These are phyloP conservation scores for Pseudogymnoascus sp. DNA, from an alignment of 2,329 filamentous ascomycete species.

Conservation along the genomic window DNA sequence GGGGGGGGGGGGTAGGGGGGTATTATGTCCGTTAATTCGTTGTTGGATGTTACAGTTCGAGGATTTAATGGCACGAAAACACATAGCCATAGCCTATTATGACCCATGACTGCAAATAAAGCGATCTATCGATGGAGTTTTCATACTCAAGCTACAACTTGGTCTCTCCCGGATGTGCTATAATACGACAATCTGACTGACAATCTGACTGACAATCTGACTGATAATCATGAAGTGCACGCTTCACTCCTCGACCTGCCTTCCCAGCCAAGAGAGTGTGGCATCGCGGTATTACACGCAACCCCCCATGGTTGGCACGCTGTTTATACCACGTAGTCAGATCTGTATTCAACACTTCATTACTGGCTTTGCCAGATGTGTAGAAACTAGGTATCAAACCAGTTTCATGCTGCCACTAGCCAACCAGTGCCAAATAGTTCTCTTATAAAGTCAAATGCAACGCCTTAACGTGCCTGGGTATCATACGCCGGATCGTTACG, in stretches of 20 bases:
- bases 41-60: background rate
- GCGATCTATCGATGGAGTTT: background rate
- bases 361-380: background rate
- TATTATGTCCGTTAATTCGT: background rate
- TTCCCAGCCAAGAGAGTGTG: background rate
- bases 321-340: background rate
- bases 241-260: background rate
- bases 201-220: background rate
- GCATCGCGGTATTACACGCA: background rate
- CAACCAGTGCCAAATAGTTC: background rate
- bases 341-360: background rate
- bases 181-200: too few relatives aligned
- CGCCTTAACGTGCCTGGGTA: conserved; percentile 13
- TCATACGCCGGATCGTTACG: conserved; percentile 8
- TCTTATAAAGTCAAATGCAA: conserved; percentile 10
- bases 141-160: background rate
- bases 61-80: background rate
- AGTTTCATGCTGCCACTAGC: background rate
- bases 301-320: background rate
- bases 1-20: too few relatives aligned
- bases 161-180: background rate
- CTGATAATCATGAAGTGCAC: background rate
- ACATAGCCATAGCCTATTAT: background rate
- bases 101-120: background rate
- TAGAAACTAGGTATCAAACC: background rate